Percentiles rank a stretch among this genome's conserved stretches.
Evolutionary conservation across 805 yeast species (phyloP).

Genomic region (Allodekkera sacchari): DNA sequence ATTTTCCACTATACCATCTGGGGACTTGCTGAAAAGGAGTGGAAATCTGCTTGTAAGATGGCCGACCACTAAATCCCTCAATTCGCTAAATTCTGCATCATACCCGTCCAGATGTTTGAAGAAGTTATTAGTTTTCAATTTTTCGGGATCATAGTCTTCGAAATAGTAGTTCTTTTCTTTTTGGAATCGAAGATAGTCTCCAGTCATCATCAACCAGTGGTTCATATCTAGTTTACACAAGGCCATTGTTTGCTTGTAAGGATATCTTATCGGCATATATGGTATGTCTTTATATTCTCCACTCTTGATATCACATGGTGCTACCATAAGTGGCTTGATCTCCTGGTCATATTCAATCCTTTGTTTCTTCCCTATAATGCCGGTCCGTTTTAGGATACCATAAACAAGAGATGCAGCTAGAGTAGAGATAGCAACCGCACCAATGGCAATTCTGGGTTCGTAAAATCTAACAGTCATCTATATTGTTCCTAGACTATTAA

Average conservation of each 20-base stretch:
- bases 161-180: slow-evolving; percentile 32
- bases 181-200: slow-evolving; percentile 35
- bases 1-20: slow-evolving; percentile 30
- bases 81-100: slow-evolving; percentile 33
- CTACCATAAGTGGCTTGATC: slow-evolving; percentile 11
- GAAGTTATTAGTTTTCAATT: slow-evolving; percentile 24
- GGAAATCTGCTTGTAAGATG: slow-evolving; percentile 40
- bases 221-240: slow-evolving; percentile 39
- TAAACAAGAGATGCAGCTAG: slow-evolving; percentile 6
- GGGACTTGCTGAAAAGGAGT: slow-evolving; percentile 28
- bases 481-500: no score
- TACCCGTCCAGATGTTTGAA: slow-evolving; percentile 27
- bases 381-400: neutral
- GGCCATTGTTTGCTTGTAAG: slow-evolving; percentile 47
- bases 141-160: slow-evolving; percentile 28
- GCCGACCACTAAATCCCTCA: slow-evolving; percentile 33
- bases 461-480: neutral
- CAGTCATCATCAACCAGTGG: slow-evolving; percentile 43
- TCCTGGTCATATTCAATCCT: slow-evolving; percentile 9
- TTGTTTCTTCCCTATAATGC: neutral
- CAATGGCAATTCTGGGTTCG: slow-evolving; percentile 5
- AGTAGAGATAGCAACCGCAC: slow-evolving; percentile 9
- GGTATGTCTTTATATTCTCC: slow-evolving; percentile 30
- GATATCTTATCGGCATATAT: slow-evolving; percentile 48
- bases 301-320: slow-evolving; percentile 10